A percentile compares a stretch with the other conserved stretches of the same genome.
Conservation (phyloP, 164 flowering plant species). For the Amborella trichopoda region DNA sequence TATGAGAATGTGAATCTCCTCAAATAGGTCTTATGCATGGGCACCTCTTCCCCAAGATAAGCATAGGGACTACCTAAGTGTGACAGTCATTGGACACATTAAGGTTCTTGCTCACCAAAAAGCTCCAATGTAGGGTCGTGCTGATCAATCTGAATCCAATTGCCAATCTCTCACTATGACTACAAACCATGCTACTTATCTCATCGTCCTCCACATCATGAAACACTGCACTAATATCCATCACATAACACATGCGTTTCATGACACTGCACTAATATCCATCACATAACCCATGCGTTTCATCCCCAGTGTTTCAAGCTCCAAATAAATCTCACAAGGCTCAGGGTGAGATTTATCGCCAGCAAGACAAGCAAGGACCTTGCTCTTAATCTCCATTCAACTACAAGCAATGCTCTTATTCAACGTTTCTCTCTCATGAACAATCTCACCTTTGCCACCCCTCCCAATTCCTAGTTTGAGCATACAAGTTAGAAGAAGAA, state of each 20-base stretch:
- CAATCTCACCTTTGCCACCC: conserved; percentile 7
- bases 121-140: conserved; percentile 8
- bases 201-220: conserved; percentile 17
- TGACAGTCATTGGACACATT: conserved; percentile 14
- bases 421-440: conserved; percentile 10
- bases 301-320: conserved; percentile 7
- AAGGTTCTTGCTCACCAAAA: conserved; percentile 10
- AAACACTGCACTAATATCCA: conserved; percentile 10
- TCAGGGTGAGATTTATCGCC: conserved; percentile 12
- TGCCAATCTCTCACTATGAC: conserved; percentile 13
- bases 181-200: conserved; percentile 5
- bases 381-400: conserved; percentile 13
- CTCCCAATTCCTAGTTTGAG: conserved; percentile 11
- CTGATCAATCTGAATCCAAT: conserved; percentile 14
- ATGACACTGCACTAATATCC: no score
- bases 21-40: no score
- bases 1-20: no score
- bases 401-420: conserved; percentile 14
- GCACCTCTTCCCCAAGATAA: no score
- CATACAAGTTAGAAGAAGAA: conserved; percentile 11
- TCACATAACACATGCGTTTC: conserved; percentile 10
- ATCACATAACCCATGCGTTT: no score
- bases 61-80: no score
- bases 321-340: conserved; percentile 5
- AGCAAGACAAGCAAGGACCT: conserved; percentile 9